phyloP scores from a whole-genome alignment of 371 early-diverging fungal species.

The Sporodiniella umbellata region DNA sequence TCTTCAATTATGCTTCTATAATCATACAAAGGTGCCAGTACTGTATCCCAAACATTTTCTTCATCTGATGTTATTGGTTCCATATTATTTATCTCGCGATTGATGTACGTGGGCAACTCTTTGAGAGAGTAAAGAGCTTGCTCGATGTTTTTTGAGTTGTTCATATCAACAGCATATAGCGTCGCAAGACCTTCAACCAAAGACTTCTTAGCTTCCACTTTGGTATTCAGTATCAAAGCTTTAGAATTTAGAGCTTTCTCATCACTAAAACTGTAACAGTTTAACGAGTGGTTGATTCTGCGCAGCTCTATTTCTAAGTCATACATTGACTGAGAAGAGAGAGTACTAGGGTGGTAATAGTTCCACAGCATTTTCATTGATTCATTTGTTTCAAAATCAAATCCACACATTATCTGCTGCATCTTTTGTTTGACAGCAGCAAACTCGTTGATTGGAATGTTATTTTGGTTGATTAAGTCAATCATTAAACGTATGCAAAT shows the following conservation, averaged over 20 bases:
- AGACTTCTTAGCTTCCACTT: conserved; percentile 53
- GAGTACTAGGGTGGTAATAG: conserved; percentile 55
- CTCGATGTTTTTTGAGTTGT: conserved; percentile 42
- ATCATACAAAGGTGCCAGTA: conserved; percentile 51
- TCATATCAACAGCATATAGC: conserved; percentile 68
- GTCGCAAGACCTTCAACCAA: conserved; percentile 75
- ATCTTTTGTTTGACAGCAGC: conserved; percentile 15
- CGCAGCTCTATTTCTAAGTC: conserved; percentile 44
- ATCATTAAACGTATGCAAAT: conserved; percentile 40
- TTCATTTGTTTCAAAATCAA: conserved; percentile 47
- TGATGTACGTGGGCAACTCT: conserved; percentile 48
- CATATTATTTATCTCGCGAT: conserved; percentile 20
- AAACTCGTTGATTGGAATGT: conserved; percentile 6
- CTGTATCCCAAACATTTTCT: conserved; percentile 38
- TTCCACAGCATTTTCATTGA: conserved; percentile 67
- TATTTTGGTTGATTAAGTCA: conserved; percentile 15
- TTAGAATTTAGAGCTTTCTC: conserved; percentile 24
- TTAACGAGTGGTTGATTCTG: conserved; percentile 29
- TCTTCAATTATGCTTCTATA: conserved; percentile 51
- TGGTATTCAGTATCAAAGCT: conserved; percentile 30
- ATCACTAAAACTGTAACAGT: conserved; percentile 21
- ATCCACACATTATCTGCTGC: conserved; percentile 35
- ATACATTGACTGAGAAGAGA: conserved; percentile 49
- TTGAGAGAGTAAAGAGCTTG: conserved; percentile 50
- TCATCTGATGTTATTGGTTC: conserved; percentile 2